Evolutionary conservation across 805 yeast species (phyloP), one percentile per base, ranked within the genome.

Genomic region (Pichia eremophila): DNA sequence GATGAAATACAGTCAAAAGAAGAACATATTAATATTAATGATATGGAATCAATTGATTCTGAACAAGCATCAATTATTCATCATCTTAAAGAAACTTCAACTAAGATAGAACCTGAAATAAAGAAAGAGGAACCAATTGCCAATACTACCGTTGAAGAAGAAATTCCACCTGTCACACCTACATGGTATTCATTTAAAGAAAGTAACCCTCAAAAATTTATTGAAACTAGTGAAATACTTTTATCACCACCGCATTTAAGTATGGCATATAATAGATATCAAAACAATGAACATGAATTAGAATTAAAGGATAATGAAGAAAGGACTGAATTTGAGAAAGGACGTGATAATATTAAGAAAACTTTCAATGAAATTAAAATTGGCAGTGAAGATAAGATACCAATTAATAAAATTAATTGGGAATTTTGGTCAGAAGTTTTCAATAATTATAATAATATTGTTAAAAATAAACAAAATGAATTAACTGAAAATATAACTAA

Each of bases 401-500:
- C 65, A 27, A 56, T 66, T 11, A 46, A 60, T 50, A 68, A 73
- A 27, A 74, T 81, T 42, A 86, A 84, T 60, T 85, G 93, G 93
- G 85, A 84, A 41, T 85, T 87, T 61, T 91, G 98, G 98, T 76
- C 90, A 7, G 69, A 69, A 36, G 85, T 90, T 17, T 87, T 88
- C 4, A 79, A 83, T 52, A 84, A 89, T 61, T 87, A 88, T 59
- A 72, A 80, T n/a, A 60, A 64, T 0, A 80, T 84, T 9, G 89
- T 89, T 2, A 70, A 75, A 45, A 68, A 73, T 19, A 78, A 79
- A 27, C 81, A 90, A 0, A 73, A 73, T 14, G 72, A 72, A 52
- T 71, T 91, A 49, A 74, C 81, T 41, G 60, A 65, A 37, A 79
- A 84, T 40, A 76, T 93, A 18, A 73, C 82, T 19, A 67, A 69